phyloP scores from a whole-genome alignment of 192 early-diverging fungal genomes.

The Thamnidium elegans region DNA sequence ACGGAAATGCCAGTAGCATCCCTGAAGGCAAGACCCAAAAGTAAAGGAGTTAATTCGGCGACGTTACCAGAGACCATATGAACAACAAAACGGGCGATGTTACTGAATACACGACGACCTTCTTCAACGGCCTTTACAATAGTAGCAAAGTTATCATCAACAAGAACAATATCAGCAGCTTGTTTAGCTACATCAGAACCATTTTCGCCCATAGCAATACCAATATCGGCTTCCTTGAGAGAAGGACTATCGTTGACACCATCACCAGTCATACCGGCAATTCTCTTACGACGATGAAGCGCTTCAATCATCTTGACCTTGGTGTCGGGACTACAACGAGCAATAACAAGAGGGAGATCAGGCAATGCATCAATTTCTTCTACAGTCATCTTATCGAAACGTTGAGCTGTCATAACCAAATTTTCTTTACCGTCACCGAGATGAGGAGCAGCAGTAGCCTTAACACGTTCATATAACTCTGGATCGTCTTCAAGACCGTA shows the following conservation, averaged over 20 bases:
- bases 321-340: slow-evolving; percentile 91
- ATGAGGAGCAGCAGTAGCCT: slow-evolving; percentile 40
- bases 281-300: slow-evolving; percentile 71
- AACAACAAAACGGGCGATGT: slow-evolving; percentile 70
- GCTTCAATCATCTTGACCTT: slow-evolving; percentile 97
- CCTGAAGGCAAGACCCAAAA: slow-evolving; percentile 72
- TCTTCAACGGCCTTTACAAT: slow-evolving; percentile 76
- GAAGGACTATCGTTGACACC: slow-evolving; percentile 80
- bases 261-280: slow-evolving; percentile 88
- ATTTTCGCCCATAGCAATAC: slow-evolving; percentile 87
- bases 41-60: slow-evolving; percentile 67
- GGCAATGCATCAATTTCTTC: slow-evolving; percentile 73
- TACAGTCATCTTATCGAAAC: slow-evolving; percentile 84
- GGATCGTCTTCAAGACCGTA: slow-evolving; percentile 39
- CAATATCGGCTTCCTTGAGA: slow-evolving; percentile 76
- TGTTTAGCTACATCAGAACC: slow-evolving; percentile 94
- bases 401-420: slow-evolving; percentile 79
- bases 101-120: slow-evolving; percentile 78
- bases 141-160: slow-evolving; percentile 80
- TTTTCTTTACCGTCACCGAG: slow-evolving; percentile 43
- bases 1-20: slow-evolving; percentile 57
- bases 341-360: slow-evolving; percentile 87
- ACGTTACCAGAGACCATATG: slow-evolving; percentile 76
- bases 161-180: slow-evolving; percentile 87
- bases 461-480: background rate